phyloP scores from a whole-genome alignment of 2,329 filamentous ascomycete genomes.

The Phymatotrichopsis omnivora region DNA sequence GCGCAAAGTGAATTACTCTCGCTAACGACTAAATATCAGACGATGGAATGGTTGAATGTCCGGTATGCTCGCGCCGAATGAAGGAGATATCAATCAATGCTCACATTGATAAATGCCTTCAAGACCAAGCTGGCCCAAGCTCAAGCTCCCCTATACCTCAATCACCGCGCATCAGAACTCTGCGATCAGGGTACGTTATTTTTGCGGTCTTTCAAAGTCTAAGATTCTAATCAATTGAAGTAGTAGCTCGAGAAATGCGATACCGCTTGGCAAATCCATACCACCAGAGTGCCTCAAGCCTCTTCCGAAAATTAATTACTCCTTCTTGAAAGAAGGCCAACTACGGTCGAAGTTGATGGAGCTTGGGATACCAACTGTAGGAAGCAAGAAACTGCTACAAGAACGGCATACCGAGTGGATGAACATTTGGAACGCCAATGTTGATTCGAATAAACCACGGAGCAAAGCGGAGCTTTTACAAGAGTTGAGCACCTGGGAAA shows the following conservation, averaged over 20 bases:
- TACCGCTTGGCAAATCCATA: too few relatives aligned
- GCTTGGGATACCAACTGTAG: constrained; percentile 63
- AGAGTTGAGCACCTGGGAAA: constrained; percentile 80
- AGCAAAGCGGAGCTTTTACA: constrained; percentile 59
- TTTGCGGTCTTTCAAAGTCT: too few relatives aligned
- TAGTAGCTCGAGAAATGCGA: too few relatives aligned
- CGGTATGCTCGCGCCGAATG: constrained; percentile 70
- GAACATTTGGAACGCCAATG: constrained; percentile 94
- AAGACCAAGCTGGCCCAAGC: constrained; percentile 9
- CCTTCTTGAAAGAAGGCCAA: constrained; percentile 66
- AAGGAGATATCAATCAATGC: constrained; percentile 64
- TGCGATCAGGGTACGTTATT: too few relatives aligned
- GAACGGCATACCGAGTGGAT: constrained; percentile 84
- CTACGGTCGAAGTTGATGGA: constrained; percentile 74
- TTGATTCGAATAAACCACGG: constrained; percentile 59
- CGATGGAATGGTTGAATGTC: constrained; percentile 72
- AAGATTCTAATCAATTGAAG: too few relatives aligned
- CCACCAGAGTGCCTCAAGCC: constrained; percentile 45
- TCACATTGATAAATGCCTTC: constrained; percentile 63
- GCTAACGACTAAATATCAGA: constrained; percentile 44
- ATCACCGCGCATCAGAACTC: too few relatives aligned
- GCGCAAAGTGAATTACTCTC: too few relatives aligned
- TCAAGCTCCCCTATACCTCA: too few relatives aligned
- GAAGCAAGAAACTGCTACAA: constrained; percentile 56
- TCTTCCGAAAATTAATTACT: constrained; percentile 74